Evolutionary conservation across 139 green algal genomes (phyloP).

Genomic region (Chlamydomonas incerta): DNA sequence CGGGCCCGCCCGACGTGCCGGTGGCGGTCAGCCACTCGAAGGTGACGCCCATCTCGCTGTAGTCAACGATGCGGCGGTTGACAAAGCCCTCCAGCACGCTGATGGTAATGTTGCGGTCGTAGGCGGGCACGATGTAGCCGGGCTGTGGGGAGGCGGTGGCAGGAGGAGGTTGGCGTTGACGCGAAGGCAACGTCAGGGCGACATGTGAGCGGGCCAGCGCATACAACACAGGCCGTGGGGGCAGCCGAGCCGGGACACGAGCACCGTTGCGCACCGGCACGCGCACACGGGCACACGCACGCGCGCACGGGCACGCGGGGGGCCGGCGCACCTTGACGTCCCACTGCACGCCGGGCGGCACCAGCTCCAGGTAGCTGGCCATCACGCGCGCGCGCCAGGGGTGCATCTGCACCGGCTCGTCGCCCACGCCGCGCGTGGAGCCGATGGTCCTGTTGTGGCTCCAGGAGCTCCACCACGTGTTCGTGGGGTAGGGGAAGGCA

Average conservation of each 20-base stretch:
- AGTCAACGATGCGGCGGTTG: not conserved
- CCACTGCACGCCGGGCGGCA: not conserved
- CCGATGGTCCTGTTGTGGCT: not conserved
- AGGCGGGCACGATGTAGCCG: not conserved
- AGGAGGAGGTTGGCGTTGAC: no score
- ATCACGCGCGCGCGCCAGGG: constrained; percentile 18
- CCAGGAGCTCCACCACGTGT: constrained; percentile 17
- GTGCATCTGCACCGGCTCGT: constrained; percentile 25
- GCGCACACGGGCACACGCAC: no score
- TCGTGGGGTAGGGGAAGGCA: constrained; percentile 24
- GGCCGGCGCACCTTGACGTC: no score
- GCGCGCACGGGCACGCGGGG: no score
- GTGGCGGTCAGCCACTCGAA: not conserved
- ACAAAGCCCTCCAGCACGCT: not conserved
- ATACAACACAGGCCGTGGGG: no score
- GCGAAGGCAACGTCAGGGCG: no score
- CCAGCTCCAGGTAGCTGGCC: not conserved
- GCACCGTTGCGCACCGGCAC: no score
- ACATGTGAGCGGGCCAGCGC: no score
- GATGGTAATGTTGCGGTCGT: not conserved
- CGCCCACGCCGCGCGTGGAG: not conserved
- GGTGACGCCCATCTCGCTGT: constrained; percentile 19
- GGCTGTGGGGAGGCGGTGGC: no score
- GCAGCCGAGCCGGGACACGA: no score
- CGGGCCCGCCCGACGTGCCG: not conserved